These are phyloP conservation scores for Hirschioporus abietinus DNA, from an alignment of 768 basidiomycete species.

Conservation along the genomic window DNA sequence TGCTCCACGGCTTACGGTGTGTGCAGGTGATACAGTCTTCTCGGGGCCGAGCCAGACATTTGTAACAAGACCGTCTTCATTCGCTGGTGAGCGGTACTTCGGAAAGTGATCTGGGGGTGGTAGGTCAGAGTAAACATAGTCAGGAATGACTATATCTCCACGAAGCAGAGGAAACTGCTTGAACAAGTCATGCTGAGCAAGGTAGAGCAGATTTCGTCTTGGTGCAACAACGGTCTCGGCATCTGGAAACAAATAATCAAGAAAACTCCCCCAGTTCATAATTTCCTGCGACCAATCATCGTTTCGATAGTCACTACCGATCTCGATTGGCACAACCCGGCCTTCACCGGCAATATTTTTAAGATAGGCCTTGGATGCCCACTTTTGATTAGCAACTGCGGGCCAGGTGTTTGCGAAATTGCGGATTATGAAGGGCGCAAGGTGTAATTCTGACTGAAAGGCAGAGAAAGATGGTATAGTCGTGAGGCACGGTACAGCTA, in stretches of 20 bases:
- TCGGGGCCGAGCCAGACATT: slow-evolving; percentile 83
- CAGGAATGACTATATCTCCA: slow-evolving; percentile 77
- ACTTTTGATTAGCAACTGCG: slow-evolving; percentile 62
- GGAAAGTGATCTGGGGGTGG: slow-evolving; percentile 36
- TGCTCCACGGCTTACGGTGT: slow-evolving; percentile 54
- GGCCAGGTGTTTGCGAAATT: slow-evolving; percentile 70
- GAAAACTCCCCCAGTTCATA: slow-evolving; percentile 73
- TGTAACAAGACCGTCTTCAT: slow-evolving; percentile 58
- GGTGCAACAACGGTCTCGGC: slow-evolving; percentile 15
- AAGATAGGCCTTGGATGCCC: slow-evolving; percentile 70
- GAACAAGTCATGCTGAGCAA: slow-evolving; percentile 88
- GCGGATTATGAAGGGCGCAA: slow-evolving; percentile 68
- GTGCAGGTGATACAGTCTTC: slow-evolving; percentile 82
- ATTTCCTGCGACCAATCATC: slow-evolving; percentile 79
- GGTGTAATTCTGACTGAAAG: slow-evolving; percentile 42
- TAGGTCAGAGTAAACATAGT: slow-evolving; percentile 75
- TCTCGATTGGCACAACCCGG: slow-evolving; percentile 84
- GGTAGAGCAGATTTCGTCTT: slow-evolving; percentile 47
- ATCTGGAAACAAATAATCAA: slow-evolving; percentile 36
- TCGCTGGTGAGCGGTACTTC: slow-evolving; percentile 57
- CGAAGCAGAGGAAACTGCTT: slow-evolving; percentile 76
- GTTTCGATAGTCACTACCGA: slow-evolving; percentile 78
- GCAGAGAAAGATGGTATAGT: slow-evolving; percentile 51
- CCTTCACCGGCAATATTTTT: slow-evolving; percentile 67
- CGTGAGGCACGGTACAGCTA: slow-evolving; percentile 35